A percentile compares a stretch with the other conserved stretches of the same genome.
Evolutionary conservation across 768 basidiomycete genomes (phyloP).

Genomic region (Boletus bicolor): DNA sequence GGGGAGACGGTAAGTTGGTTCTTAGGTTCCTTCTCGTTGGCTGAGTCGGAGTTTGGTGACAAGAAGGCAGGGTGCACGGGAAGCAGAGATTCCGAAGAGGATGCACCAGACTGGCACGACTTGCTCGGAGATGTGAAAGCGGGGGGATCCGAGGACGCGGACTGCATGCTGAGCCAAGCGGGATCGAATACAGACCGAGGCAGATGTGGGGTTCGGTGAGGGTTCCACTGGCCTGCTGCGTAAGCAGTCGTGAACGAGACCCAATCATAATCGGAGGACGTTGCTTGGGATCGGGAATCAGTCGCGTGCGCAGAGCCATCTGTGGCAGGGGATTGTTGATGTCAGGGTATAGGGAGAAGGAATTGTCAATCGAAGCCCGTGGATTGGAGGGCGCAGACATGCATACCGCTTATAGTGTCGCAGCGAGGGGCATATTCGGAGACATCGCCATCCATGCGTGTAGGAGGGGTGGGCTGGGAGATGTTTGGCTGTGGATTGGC

Average conservation of each 20-base stretch:
- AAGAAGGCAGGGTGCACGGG: slow-evolving; percentile 7
- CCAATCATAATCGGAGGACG: slow-evolving; percentile 57
- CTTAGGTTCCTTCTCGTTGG: slow-evolving; percentile 19
- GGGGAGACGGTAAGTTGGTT: slow-evolving; percentile 21
- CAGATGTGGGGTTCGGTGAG: slow-evolving; percentile 61
- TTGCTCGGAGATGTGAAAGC: slow-evolving; percentile 4
- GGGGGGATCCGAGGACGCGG: slow-evolving; percentile 6
- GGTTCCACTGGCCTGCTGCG: slow-evolving; percentile 76
- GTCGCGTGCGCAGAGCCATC: slow-evolving; percentile 10
- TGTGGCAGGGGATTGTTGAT: slow-evolving; percentile 1
- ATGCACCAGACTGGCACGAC: slow-evolving; percentile 1
- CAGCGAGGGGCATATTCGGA: slow-evolving; percentile 11
- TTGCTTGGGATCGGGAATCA: slow-evolving; percentile 17
- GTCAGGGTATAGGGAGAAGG: slow-evolving; percentile 21
- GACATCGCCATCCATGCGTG: slow-evolving; percentile 6
- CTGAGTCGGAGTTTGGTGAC: slow-evolving; percentile 10
- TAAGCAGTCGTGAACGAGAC: slow-evolving; percentile 74
- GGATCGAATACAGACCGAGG: slow-evolving; percentile 38
- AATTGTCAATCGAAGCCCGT: slow-evolving; percentile 1
- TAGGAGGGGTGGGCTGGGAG: slow-evolving; percentile 3
- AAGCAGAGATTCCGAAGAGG: slow-evolving; percentile 12
- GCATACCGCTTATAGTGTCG: slow-evolving; percentile 24
- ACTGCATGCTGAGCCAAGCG: slow-evolving; percentile 15
- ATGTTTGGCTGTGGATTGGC: background rate
- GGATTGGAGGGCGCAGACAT: background rate